Evolutionary conservation across 768 basidiomycete genomes (phyloP), one percentile per base, ranked within the genome.

Genomic region (Russula ochroleuca): DNA sequence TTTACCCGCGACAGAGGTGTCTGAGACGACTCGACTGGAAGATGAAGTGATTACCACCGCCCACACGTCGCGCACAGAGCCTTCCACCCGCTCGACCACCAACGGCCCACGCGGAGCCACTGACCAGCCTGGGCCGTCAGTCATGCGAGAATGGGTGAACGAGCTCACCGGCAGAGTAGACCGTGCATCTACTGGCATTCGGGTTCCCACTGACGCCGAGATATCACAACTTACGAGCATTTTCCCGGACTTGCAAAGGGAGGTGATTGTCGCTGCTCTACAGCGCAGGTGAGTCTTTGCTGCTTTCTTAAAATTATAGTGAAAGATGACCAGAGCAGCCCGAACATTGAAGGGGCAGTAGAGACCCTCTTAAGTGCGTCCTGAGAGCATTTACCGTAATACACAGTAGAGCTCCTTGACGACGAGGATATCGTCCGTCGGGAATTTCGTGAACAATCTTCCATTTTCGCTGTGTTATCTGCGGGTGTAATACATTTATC

Each of bases 231-330:
- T 95, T 59, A 82, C 83, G 51, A 80, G 75, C 54, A 94, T 97
- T 88, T 97, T 97, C 72, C 93, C 94, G 23, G 83, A 89, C 71
- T 70, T 90, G 33, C 81, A 83, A 41, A 79, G 92, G 53, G 88
- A 91, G 56, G 80, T 84, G 25, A 77, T 95, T 11, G 80, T 94
- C 2, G 82, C 81, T 23, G 87, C 92, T 13, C 75, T 97, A 43
- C 92, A 94, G 72, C 77, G 88, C 73, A 94, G 88, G 93, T 92
- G 70, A 70, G 83, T 66, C 38, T 6, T 43, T 52, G 67, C 60
- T 63, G 59, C 17, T 6, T 67, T 61, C 68, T 33, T 8, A 35
- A 41, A 37, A n/a, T n/a, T 35, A 55, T n/a, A 23, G 57, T 54
- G 64, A 31, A 49, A 62, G 41, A 37, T 63, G 35, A 60, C 35